Percentiles rank a stretch among this genome's conserved stretches.
These are phyloP conservation scores for Lonicera japonica DNA, from an alignment of 129 eudicot species.

Conservation along the genomic window DNA sequence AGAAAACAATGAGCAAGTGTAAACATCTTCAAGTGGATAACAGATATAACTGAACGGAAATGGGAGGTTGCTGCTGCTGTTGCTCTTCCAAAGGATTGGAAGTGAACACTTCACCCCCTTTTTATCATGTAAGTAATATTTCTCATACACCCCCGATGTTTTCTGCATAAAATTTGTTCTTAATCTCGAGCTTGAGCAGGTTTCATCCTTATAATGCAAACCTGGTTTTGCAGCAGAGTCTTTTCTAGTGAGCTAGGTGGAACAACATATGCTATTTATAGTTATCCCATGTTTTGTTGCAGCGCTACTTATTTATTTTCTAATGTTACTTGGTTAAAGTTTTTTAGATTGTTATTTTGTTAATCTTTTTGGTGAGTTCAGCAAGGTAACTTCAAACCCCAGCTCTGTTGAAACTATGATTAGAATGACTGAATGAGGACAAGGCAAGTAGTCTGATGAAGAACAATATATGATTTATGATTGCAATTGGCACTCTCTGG, in stretches of 20 bases:
- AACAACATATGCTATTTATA: not conserved
- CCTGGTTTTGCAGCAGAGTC: not conserved
- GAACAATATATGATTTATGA: no score
- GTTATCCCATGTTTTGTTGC: not conserved
- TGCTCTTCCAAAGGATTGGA: conserved; percentile 52
- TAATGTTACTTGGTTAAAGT: not conserved
- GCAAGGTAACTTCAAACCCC: not conserved
- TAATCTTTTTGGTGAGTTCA: not conserved
- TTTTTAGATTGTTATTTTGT: not conserved
- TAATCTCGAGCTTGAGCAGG: conserved; percentile 7
- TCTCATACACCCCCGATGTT: not conserved
- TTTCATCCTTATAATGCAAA: no score
- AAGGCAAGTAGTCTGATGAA: no score
- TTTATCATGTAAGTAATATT: conserved; percentile 55
- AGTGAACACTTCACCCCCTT: conserved; percentile 36
- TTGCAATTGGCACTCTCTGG: no score
- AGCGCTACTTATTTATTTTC: not conserved
- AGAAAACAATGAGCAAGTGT: conserved; percentile 36
- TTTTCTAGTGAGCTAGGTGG: not conserved
- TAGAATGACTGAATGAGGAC: no score
- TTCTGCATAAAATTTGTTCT: not conserved
- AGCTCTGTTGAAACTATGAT: not conserved
- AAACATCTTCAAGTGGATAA: conserved; percentile 38
- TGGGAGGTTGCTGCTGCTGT: conserved; percentile 96
- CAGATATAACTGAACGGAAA: conserved; percentile 26